Evolutionary conservation across 176 grass and related monocot genomes (phyloP), one percentile per base, ranked within the genome.

Genomic region (Cenchrus purpureus): DNA sequence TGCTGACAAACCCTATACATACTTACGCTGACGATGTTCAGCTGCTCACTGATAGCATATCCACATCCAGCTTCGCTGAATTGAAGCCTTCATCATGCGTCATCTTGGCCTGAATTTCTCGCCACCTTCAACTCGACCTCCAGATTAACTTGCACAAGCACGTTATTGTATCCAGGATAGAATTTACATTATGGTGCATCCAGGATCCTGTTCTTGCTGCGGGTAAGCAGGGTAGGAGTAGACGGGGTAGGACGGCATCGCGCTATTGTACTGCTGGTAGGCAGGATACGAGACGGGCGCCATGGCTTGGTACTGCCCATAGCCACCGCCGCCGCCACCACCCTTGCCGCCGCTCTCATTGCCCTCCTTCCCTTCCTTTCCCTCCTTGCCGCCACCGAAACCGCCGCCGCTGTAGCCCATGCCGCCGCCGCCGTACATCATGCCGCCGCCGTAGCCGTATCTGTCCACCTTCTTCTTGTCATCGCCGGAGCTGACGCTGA

Each of bases 401-500:
- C 79, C 79, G 7, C 37, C 82, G 6, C 32, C 63, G 6, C 74
- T 59, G 0, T 25, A 25, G 25, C 25, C 55, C 71, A 75, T 25
- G 25, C 82, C 60, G 1, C 74, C 49, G 1, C 85, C 69, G 69
- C 25, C 25, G 69, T 71, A 71, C 68, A 49, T 71, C 68, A 71
- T 71, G 44, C 45, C 78, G 0, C 65, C 59, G 9, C 77, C 55
- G 7, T 76, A 68, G 1, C 87, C 83, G n/a, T 93, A 87, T 5
- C 83, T 40, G 40, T 84, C 63, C 25, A 73, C 79, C 66, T 75
- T 92, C 73, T 83, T 86, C 76, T 89, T 91, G 32, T 91, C 91
- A 12, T 91, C 87, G 0, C 83, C 91, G 8, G 86, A 85, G 2
- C 65, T 83, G n/a, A 93, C 81, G 31, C 78, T 93, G 42, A 97